A percentile compares a stretch with the other conserved stretches of the same genome.
phyloP scores from a whole-genome alignment of 148 eudicot genomes.

The Amaranthus cruentus region DNA sequence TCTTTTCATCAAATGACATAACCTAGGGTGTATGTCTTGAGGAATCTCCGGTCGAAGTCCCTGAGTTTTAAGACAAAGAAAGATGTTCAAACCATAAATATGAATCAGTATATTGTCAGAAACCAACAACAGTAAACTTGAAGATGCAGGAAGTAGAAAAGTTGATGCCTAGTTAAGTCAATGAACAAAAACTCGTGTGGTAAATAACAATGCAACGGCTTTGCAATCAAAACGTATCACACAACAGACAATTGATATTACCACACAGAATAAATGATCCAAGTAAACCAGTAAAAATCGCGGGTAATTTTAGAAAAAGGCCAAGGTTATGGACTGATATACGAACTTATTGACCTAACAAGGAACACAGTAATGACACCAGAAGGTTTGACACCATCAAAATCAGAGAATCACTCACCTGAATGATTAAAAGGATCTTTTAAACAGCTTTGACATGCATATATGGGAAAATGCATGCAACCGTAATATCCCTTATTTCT shows the following conservation, averaged over 20 bases:
- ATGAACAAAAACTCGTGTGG: too few relatives aligned
- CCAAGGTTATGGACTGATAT: neutral
- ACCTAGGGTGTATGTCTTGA: conserved; percentile 52
- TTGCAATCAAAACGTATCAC: too few relatives aligned
- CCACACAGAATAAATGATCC: too few relatives aligned
- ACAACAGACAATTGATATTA: too few relatives aligned
- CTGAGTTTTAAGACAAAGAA: conserved; percentile 22
- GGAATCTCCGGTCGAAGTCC: conserved; percentile 88
- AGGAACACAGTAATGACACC: neutral
- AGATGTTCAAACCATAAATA: neutral
- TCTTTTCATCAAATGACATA: conserved; percentile 64
- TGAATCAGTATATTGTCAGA: neutral
- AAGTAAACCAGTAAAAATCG: too few relatives aligned
- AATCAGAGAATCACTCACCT: conserved; percentile 1
- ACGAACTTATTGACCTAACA: neutral
- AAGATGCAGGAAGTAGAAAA: neutral
- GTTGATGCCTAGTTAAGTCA: neutral
- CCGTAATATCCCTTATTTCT: too few relatives aligned
- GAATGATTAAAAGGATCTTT: neutral
- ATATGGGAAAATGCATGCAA: too few relatives aligned
- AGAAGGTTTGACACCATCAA: too few relatives aligned
- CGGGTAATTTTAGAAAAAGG: too few relatives aligned
- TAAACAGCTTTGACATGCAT: too few relatives aligned
- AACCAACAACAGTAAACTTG: neutral
- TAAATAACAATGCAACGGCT: too few relatives aligned